Conservation (phyloP, 1,284 basidiomycete genomes). For the Ceratorhiza oryzae-sativae region DNA sequence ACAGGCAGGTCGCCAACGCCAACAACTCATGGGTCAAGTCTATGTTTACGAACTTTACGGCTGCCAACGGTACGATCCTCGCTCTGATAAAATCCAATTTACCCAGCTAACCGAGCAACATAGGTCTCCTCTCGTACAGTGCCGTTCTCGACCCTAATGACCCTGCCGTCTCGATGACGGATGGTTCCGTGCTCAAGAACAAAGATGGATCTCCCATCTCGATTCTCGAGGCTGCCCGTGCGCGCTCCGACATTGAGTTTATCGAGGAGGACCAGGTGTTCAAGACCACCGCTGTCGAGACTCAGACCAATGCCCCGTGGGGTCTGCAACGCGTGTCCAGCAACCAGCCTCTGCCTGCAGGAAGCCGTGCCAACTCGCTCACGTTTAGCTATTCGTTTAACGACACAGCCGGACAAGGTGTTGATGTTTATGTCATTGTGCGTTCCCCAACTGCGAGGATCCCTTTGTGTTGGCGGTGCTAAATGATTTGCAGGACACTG, state of each 20-base stretch:
- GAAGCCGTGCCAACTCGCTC: slow-evolving; percentile 36
- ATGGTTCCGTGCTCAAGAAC: slow-evolving; percentile 24
- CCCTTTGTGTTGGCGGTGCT: not conserved
- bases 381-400: slow-evolving; percentile 37
- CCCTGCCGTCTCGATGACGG: slow-evolving; percentile 26
- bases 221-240: slow-evolving; percentile 32
- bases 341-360: slow-evolving; percentile 8
- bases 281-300: slow-evolving; percentile 18
- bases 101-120: not conserved
- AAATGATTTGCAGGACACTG: slow-evolving; percentile 34
- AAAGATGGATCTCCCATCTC: slow-evolving; percentile 26
- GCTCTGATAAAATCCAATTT: not conserved
- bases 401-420: slow-evolving; percentile 38
- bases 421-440: slow-evolving; percentile 42
- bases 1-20: slow-evolving; percentile 23
- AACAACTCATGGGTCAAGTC: slow-evolving; percentile 24
- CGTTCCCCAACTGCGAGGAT: not conserved
- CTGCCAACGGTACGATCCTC: slow-evolving; percentile 10
- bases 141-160: slow-evolving; percentile 22
- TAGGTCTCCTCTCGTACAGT: slow-evolving; percentile 25
- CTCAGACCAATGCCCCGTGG: slow-evolving; percentile 41
- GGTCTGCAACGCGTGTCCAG: slow-evolving; percentile 41
- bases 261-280: slow-evolving; percentile 35
- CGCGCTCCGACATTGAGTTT: slow-evolving; percentile 32
- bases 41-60: slow-evolving; percentile 1